Evolutionary conservation across 139 green algal genomes (phyloP), one percentile per base, ranked within the genome.

Genomic region (Picochlorum sp.): DNA sequence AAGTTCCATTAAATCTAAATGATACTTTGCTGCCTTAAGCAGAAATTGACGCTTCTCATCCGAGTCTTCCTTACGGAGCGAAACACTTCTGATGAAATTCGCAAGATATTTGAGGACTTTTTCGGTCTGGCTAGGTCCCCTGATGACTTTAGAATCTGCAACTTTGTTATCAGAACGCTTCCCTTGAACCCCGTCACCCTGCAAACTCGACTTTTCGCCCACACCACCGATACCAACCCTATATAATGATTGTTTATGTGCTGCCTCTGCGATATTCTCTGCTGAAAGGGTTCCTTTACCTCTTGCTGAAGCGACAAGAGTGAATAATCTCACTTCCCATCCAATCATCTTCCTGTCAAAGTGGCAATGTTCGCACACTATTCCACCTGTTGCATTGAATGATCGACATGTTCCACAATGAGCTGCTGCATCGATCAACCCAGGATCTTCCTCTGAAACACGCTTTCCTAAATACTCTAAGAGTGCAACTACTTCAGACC

Each of bases 351-450:
- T 56, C 49, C 89, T 83, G 64, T 95, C 86, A 66, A 90, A 67
- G 14, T 57, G 66, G 75, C 87, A 95, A 77, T 92, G 86, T 8
- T 66, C 69, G 73, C 87, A 95, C 49, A 85, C 63, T 26, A 64
- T 60, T 3, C 83, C 78, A 0, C 57, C 34, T 1, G 74, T 61
- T 21, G 85, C 71, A 66, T 87, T 79, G 3, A 44, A 55, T 6
- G 45, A 61, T 10, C 84, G 71, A 54, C 85, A 91, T 44, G 71
- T 60, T 24, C 56, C 45, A 69, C 82, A 88, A 10, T 65, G 67
- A 2, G 60, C 80, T 5, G 82, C 82, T 10, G 66, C 26, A 28
- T 49, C 20, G 4, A 76, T 58, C 18, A 69, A 60, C 0, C n/a
- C 9, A 6, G 1, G 3, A 4, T 26, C 38, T n/a, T 50, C 54